These are phyloP conservation scores for Gossypium lobatum DNA, from an alignment of 441 rosid genomes.

Conservation along the genomic window DNA sequence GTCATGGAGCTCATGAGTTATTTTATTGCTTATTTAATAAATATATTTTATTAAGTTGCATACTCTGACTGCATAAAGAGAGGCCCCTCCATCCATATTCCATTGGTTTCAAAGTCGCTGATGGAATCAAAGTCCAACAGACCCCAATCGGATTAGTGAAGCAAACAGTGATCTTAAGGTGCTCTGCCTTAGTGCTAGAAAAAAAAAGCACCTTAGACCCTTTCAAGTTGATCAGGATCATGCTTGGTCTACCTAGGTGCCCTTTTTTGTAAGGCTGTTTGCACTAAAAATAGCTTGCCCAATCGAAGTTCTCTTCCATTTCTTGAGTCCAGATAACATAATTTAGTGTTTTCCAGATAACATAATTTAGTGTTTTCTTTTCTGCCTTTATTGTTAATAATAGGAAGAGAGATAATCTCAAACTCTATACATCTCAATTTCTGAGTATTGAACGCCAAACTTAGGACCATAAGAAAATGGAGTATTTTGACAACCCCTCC, in stretches of 20 bases:
- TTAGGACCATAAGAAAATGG: neutral
- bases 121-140: neutral
- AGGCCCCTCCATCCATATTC: neutral
- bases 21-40: neutral
- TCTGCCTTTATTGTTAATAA: neutral
- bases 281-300: neutral
- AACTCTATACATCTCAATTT: neutral
- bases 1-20: conserved; percentile 2
- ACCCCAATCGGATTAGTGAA: neutral
- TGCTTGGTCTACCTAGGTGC: neutral
- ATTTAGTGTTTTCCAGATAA: neutral
- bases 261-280: neutral
- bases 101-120: neutral
- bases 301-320: neutral
- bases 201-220: neutral
- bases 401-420: neutral
- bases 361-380: neutral
- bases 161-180: neutral
- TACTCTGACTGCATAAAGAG: neutral
- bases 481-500: neutral
- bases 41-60: neutral
- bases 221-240: neutral
- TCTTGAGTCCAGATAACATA: neutral
- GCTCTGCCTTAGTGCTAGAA: neutral
- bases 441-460: neutral